Evolutionary conservation across 2,329 filamentous ascomycete genomes (phyloP).

Genomic region (Fusarium sacchari): DNA sequence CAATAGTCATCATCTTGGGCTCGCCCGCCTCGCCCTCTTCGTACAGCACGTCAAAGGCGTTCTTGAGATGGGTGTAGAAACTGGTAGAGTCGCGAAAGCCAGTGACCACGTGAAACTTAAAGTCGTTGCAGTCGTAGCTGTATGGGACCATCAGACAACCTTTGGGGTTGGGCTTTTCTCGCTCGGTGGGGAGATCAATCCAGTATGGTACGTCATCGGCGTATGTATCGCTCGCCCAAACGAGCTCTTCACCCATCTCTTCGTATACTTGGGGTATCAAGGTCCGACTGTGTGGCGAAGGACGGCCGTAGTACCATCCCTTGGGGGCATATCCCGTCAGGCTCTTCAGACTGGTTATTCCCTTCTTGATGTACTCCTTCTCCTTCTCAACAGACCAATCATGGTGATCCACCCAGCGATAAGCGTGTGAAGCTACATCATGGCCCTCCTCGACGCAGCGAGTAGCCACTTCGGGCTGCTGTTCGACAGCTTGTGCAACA

Average conservation of each 20-base stretch:
- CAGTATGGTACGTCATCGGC: slow-evolving; percentile 10
- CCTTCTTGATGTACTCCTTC: neutral
- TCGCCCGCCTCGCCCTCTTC: neutral
- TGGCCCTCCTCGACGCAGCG: slow-evolving; percentile 1
- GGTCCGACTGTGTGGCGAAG: neutral
- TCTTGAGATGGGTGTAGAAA: slow-evolving; percentile 4
- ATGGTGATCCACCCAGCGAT: slow-evolving; percentile 14
- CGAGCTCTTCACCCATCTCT: slow-evolving; percentile 2
- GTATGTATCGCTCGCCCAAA: slow-evolving; percentile 1
- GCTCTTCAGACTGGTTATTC: neutral
- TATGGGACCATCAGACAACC: slow-evolving; percentile 7
- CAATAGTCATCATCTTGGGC: slow-evolving; percentile 3
- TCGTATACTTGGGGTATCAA: neutral
- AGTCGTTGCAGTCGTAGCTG: slow-evolving; percentile 16
- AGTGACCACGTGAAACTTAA: neutral
- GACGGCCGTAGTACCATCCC: slow-evolving; percentile 14
- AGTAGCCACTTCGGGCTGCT: neutral
- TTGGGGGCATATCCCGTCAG: neutral
- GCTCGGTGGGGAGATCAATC: neutral
- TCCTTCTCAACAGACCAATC: neutral
- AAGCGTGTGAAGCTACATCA: slow-evolving; percentile 3
- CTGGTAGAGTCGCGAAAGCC: neutral
- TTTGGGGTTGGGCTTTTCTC: neutral
- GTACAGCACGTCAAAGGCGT: neutral
- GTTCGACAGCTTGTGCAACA: neutral